phyloP scores from a whole-genome alignment of 139 green algal species.

The Picochlorum sp. region DNA sequence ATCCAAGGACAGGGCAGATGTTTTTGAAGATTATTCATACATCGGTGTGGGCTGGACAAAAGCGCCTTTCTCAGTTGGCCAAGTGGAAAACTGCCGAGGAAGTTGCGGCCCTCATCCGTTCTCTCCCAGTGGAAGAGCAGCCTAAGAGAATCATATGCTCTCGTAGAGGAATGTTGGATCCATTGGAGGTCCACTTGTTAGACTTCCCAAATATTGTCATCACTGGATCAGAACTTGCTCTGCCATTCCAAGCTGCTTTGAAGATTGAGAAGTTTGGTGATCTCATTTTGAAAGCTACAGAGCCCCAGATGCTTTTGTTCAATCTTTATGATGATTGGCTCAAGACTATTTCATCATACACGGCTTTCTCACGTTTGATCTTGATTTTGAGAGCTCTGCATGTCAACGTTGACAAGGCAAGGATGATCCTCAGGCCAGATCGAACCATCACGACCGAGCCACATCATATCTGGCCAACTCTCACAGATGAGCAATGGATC shows the following conservation, averaged over 20 bases:
- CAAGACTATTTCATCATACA: conserved; percentile 94
- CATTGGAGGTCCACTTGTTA: conserved; percentile 96
- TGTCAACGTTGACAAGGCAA: conserved; percentile 97
- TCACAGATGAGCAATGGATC: conserved; percentile 99
- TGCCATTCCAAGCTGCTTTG: conserved; percentile 97
- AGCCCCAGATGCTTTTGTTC: conserved; percentile 99
- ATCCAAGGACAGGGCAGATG: conserved; percentile 94
- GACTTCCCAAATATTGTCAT: conserved; percentile 99
- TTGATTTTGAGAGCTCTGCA: conserved; percentile 97
- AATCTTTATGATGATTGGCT: conserved; percentile 99
- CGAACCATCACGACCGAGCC: conserved; percentile 90
- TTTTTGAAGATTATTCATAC: conserved; percentile 99
- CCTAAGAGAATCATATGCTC: conserved; percentile 99
- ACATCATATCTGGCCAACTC: conserved; percentile 96
- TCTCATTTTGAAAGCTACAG: conserved; percentile 91
- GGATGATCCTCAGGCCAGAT: conserved; percentile 95
- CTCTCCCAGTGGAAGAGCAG: conserved; percentile 97
- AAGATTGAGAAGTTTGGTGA: conserved; percentile 99
- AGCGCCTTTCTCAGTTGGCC: conserved; percentile 94
- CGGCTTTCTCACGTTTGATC: conserved; percentile 94
- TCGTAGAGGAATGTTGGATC: conserved; percentile 98
- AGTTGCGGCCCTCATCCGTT: conserved; percentile 88
- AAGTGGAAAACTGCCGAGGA: conserved; percentile 99
- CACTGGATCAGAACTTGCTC: conserved; percentile 96
- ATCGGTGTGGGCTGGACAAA: conserved; percentile 97